Conservation (phyloP, 2,329 filamentous ascomycete genomes). For the Exophiala viscosa region DNA sequence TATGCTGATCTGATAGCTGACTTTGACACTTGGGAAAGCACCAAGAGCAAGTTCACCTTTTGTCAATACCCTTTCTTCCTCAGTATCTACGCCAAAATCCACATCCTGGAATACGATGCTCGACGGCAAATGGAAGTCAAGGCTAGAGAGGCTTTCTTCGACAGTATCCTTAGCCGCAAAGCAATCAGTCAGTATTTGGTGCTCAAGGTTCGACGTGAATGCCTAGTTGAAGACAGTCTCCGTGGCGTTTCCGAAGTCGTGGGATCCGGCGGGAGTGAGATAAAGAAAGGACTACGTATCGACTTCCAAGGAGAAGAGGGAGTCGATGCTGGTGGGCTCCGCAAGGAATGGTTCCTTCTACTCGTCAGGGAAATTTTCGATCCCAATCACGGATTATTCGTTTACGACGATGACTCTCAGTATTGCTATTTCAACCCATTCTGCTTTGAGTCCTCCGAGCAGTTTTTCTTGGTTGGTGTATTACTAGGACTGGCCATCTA, state of each 20-base stretch:
- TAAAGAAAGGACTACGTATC: conserved; percentile 85
- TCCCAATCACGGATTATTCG: conserved; percentile 84
- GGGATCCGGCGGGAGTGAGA: conserved; percentile 73
- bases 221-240: conserved; percentile 57
- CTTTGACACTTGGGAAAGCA: conserved; percentile 82
- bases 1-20: conserved; percentile 80
- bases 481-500: conserved; percentile 87
- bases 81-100: conserved; percentile 88
- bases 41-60: conserved; percentile 72
- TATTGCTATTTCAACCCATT: conserved; percentile 92
- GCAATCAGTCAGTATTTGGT: conserved; percentile 73
- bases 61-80: conserved; percentile 91
- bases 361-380: conserved; percentile 87
- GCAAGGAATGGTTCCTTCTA: conserved; percentile 93
- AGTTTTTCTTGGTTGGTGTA: conserved; percentile 86
- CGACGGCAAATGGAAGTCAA: conserved; percentile 84
- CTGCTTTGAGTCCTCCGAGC: conserved; percentile 85
- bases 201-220: conserved; percentile 75
- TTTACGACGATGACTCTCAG: conserved; percentile 84
- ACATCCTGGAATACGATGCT: conserved; percentile 83
- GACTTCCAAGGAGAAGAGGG: conserved; percentile 86
- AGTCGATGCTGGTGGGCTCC: conserved; percentile 80
- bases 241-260: conserved; percentile 81
- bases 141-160: conserved; percentile 84
- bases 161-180: conserved; percentile 74